Base-by-base conservation (phyloP, 1,284 basidiomycete species). In the Ustilago tritici region DNA sequence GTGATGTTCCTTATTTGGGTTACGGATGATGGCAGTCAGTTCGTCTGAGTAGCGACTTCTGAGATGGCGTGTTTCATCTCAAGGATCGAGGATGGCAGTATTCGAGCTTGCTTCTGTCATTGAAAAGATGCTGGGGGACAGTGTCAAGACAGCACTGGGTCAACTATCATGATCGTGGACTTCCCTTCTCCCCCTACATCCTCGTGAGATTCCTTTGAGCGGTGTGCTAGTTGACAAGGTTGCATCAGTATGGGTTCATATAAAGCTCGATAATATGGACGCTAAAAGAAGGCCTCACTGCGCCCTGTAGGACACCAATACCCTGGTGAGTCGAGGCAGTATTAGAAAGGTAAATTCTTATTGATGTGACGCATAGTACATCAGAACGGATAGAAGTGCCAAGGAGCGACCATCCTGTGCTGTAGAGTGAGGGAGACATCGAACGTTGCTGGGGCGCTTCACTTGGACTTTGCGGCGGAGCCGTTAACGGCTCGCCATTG, bases 401-500 rank as follows among this genome's bases (percentile, higher is more conserved):
- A 46, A 19, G n/a, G 43, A 15, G 11, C 49, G 28, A 32, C 49
- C 10, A 50, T 31, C 8, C 28, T 19, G 23, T 32, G 12, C 49
- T 46, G 43, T 46, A 11, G n/a, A 19, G 43, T 46, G 43, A 8
- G n/a, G 19, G n/a, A 17, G 3, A 14, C 3, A 23, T 28, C 46
- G 19, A 23, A 10, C 46, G n/a, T 49, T 23, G n/a, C 11, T 35
- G 17, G n/a, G 8, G 23, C 31, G 12, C 17, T 40, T 69, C 54
- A 76, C 69, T 76, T 76, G 65, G 65, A 71, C 73, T 82, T 84
- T 60, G 77, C 78, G 23, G 71, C 81, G 12, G 70, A 57, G 19
- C 84, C 84, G 60, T 85, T 83, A 69, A 85, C 84, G 38, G 84
- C 83, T 53, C 78, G 73, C 85, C 85, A 86, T 68, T 86, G 85